phyloP scores from a whole-genome alignment of 1,284 basidiomycete species.

The Rhodotorula sp. region DNA sequence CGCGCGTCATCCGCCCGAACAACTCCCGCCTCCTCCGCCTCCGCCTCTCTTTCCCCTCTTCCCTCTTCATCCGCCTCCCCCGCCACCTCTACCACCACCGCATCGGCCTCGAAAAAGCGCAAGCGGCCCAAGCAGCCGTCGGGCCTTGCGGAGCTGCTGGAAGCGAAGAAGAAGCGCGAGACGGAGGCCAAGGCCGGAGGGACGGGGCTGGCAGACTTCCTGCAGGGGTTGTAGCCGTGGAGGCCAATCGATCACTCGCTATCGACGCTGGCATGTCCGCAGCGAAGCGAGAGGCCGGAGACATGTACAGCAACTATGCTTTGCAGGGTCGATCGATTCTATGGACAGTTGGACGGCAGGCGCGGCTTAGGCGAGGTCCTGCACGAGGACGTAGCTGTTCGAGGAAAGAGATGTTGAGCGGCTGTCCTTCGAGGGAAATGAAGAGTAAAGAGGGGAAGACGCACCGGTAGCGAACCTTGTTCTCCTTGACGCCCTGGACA shows the following conservation, averaged over 20 bases:
- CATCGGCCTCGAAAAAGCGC: constrained; percentile 6
- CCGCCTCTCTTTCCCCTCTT: not conserved
- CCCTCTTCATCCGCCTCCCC: not conserved
- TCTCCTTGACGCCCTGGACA: constrained; percentile 60
- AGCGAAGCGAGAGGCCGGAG: no score
- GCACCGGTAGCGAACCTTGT: constrained; percentile 60
- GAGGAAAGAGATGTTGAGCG: not conserved
- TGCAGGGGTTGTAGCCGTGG: constrained; percentile 21
- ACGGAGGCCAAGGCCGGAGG: not conserved
- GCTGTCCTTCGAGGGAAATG: not conserved
- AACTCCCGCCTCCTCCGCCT: not conserved
- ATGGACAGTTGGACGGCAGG: no score
- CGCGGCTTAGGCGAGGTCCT: constrained; percentile 15
- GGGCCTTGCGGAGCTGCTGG: constrained; percentile 28
- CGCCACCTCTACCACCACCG: not conserved
- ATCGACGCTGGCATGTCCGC: no score
- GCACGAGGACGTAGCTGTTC: constrained; percentile 47
- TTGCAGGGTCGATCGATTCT: not conserved
- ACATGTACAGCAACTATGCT: not conserved
- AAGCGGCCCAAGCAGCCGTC: constrained; percentile 24
- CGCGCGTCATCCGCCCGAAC: not conserved
- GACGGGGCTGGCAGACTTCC: constrained; percentile 24
- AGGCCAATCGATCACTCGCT: no score
- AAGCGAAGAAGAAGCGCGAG: constrained; percentile 27
- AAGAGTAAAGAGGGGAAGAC: constrained; percentile 45